Evolutionary conservation across 1,284 basidiomycete genomes (phyloP).

Genomic region (Singerocomus rubriflavus): DNA sequence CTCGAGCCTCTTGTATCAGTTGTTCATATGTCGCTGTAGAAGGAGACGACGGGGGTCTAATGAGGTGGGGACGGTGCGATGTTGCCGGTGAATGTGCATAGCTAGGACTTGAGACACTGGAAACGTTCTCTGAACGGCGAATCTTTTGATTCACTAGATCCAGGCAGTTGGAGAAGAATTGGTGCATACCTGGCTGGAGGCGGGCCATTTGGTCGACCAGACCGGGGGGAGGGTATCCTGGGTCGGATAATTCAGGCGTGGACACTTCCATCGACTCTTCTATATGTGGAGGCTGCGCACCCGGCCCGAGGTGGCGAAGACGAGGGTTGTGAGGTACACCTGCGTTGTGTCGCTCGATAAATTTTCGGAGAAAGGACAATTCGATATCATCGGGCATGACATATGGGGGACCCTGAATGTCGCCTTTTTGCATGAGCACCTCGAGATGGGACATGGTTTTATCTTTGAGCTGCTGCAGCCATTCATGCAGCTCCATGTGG

Average conservation of each 20-base stretch:
- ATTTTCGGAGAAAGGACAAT: conserved; percentile 71
- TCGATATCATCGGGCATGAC: conserved; percentile 74
- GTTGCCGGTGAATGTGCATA: conserved; percentile 33
- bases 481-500: conserved; percentile 81
- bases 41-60: conserved; percentile 31
- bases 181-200: conserved; percentile 37
- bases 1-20: conserved; percentile 32
- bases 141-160: conserved; percentile 7
- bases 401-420: conserved; percentile 77
- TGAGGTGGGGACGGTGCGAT: conserved; percentile 31
- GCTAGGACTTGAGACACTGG: conserved; percentile 32
- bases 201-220: conserved; percentile 39
- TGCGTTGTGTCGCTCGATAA: conserved; percentile 70
- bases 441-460: conserved; percentile 82
- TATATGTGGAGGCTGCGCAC: conserved; percentile 37
- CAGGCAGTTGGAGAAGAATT: background rate
- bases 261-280: conserved; percentile 48
- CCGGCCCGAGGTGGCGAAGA: conserved; percentile 50
- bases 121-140: conserved; percentile 24
- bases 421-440: conserved; percentile 78
- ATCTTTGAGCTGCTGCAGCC: conserved; percentile 79
- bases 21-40: conserved; percentile 34
- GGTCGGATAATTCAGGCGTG: conserved; percentile 54
- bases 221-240: conserved; percentile 40
- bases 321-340: conserved; percentile 75